A percentile compares a stretch with the other conserved stretches of the same genome.
These are phyloP conservation scores for Amphichorda felina DNA, from an alignment of 2,329 filamentous ascomycete species.

Conservation along the genomic window DNA sequence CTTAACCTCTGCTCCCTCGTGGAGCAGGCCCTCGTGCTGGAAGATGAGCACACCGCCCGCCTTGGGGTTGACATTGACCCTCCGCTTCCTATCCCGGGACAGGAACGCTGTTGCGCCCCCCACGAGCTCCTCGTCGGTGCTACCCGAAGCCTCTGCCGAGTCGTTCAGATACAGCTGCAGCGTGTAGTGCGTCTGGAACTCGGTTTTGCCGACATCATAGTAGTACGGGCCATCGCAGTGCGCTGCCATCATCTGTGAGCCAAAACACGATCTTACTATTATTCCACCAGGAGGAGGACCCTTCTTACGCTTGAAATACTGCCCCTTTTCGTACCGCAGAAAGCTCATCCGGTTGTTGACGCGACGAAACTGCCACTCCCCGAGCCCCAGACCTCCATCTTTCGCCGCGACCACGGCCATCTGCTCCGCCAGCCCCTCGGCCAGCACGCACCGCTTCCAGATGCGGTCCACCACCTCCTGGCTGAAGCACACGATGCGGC, in stretches of 20 bases:
- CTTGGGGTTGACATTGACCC: slow-evolving; percentile 41
- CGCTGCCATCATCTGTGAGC: no score
- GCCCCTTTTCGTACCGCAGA: slow-evolving; percentile 57
- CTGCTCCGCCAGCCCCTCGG: slow-evolving; percentile 26
- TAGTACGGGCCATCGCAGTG: slow-evolving; percentile 58
- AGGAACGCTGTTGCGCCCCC: slow-evolving; percentile 47
- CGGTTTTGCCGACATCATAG: slow-evolving; percentile 34
- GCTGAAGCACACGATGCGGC: slow-evolving; percentile 67
- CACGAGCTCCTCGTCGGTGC: slow-evolving; percentile 17
- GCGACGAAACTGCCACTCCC: slow-evolving; percentile 30
- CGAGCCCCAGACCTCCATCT: slow-evolving; percentile 2
- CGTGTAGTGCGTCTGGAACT: slow-evolving; percentile 36
- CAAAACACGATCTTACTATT: no score
- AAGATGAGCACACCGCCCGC: slow-evolving; percentile 48
- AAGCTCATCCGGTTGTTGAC: slow-evolving; percentile 68
- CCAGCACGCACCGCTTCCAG: slow-evolving; percentile 42
- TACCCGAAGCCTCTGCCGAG: no score
- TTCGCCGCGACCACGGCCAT: slow-evolving; percentile 17
- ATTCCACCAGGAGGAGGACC: not conserved
- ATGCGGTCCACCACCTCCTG: slow-evolving; percentile 49
- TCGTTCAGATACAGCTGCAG: slow-evolving; percentile 36
- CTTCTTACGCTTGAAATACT: slow-evolving; percentile 53
- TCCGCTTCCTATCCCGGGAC: slow-evolving; percentile 25
- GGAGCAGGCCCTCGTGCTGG: slow-evolving; percentile 38
- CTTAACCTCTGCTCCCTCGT: slow-evolving; percentile 40